These are phyloP conservation scores for Cylindrodendrum hubeiense DNA, from an alignment of 2,329 filamentous ascomycete species.

Conservation along the genomic window DNA sequence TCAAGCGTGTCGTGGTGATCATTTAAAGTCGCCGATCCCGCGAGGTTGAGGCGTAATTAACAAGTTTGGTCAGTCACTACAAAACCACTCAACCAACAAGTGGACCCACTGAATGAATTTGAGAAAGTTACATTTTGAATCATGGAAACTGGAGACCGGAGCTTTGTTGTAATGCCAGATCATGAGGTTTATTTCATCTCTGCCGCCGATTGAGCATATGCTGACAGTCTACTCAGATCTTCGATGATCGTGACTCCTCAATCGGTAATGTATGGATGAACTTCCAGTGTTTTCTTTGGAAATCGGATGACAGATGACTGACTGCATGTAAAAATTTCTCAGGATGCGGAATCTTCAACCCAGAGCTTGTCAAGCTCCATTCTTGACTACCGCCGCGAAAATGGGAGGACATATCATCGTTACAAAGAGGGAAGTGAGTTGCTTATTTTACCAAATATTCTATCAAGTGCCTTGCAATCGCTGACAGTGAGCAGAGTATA, in stretches of 20 bases:
- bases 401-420: constrained; percentile 17
- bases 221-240: neutral
- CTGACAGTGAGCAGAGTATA: constrained; percentile 5
- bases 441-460: rapidly evolving
- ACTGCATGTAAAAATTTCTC: neutral
- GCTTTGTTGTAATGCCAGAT: neutral
- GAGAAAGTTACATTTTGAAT: neutral
- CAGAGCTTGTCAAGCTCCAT: constrained; percentile 13
- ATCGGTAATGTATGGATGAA: neutral
- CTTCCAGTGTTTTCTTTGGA: neutral
- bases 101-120: too few relatives aligned
- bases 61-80: neutral
- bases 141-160: neutral
- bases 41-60: neutral
- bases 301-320: neutral
- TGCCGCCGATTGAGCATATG: neutral
- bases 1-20: too few relatives aligned
- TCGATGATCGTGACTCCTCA: neutral
- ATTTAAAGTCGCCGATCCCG: neutral
- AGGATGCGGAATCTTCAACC: constrained; percentile 7
- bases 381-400: constrained; percentile 17
- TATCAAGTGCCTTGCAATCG: too few relatives aligned
- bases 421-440: constrained; percentile 18
- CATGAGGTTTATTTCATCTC: neutral
- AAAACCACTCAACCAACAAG: too few relatives aligned